Evolutionary conservation across 345 rosid species (phyloP).

Genomic region (Mallotus nudiflorus): DNA sequence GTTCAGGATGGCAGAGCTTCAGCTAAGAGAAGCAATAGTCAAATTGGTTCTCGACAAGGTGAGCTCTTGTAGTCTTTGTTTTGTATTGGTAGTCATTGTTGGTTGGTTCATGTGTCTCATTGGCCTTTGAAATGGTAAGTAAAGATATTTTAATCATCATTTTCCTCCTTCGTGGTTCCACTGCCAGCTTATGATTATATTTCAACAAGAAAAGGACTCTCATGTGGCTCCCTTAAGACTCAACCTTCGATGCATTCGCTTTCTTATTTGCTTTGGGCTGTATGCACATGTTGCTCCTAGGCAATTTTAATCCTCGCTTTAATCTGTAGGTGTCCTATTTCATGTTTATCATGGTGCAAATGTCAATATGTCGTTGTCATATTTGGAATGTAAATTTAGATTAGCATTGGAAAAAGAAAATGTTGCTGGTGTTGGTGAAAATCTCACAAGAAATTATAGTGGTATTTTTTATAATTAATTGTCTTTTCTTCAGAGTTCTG

Average conservation of each 20-base stretch:
- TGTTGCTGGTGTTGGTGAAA: background rate
- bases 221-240: background rate
- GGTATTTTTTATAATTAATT: background rate
- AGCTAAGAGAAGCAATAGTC: constrained; percentile 62
- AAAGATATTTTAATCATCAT: background rate
- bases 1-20: constrained; percentile 54
- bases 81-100: background rate
- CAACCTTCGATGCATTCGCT: background rate
- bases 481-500: background rate
- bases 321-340: too few relatives aligned
- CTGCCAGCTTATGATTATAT: background rate
- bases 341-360: background rate
- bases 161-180: background rate
- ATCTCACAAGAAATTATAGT: background rate
- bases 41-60: constrained; percentile 60
- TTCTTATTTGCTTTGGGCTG: background rate
- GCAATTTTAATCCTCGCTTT: background rate
- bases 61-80: constrained; percentile 16
- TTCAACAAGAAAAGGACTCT: too few relatives aligned
- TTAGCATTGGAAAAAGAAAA: background rate
- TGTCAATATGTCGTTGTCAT: background rate
- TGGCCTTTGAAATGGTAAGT: background rate
- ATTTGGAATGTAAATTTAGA: background rate
- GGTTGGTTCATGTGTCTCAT: background rate
- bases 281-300: background rate